Evolutionary conservation across 805 yeast species (phyloP), one percentile per base, ranked within the genome.

Genomic region (Starmerella geochares): DNA sequence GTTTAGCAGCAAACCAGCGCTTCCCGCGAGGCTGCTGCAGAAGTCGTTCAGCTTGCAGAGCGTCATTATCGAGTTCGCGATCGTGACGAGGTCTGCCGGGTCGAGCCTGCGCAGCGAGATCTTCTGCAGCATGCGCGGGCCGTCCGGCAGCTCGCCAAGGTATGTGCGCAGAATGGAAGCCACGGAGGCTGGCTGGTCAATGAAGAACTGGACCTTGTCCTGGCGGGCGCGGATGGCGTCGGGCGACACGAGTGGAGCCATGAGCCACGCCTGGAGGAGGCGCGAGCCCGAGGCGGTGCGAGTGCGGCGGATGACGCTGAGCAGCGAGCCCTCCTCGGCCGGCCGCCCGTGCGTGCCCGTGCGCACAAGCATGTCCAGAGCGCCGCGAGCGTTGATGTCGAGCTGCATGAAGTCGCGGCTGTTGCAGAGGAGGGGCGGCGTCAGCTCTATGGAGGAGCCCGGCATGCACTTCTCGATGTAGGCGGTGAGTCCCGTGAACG

Each of bases 201-300:
- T 32, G 39, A 82, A 74, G 3, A 67, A 60, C 6, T 63, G 62
- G 0, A 83, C 81, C 11, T 74, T 57, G 16, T 66, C 67, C 42
- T 79, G 85, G 24, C 98, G 69, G 17, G 62, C 58, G 16, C 63
- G 63, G 13, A 92, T 78, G 53, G 77, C 83, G 0, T 61, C 58
- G 0, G 75, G 58, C 58, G 81, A 75, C 9, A 82, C 72, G 0
- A 85, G 73, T 0, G 98, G 98, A 1, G 86, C 78, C 23, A 84
- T 72, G 4, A 90, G 66, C 96, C 96, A 86, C 47, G 80, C 79
- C 7, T 81, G 75, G 11, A 92, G 66, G n/a, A 83, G 60, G 37
- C 97, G 69, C 0, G 94, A 69, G 0, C 97, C 97, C 0, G 92
- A 79, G 0, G 81, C 72, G 0, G 97, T 86, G 3, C 76, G 77